phyloP scores from a whole-genome alignment of 192 early-diverging fungal genomes.

The Coemansia sp. region DNA sequence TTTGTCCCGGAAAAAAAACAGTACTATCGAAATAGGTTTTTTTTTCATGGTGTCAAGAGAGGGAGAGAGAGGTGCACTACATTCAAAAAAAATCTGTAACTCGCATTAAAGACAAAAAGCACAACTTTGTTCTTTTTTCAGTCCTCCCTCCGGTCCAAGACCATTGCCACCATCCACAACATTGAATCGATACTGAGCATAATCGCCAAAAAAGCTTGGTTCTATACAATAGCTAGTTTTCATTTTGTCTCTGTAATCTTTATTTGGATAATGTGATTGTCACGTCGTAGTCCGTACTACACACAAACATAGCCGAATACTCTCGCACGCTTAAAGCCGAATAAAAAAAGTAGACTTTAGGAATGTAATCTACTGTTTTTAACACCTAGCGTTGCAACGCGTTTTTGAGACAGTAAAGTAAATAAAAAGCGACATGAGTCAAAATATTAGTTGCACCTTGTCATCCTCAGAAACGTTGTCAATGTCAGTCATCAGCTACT shows the following conservation, averaged over 20 bases:
- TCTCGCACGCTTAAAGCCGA: not conserved
- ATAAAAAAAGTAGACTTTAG: not conserved
- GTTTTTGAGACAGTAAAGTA: not conserved
- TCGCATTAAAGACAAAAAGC: not conserved
- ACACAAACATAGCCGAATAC: slow-evolving; percentile 62
- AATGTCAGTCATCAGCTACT: not conserved
- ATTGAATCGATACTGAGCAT: not conserved
- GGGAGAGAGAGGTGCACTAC: not conserved
- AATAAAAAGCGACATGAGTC: not conserved
- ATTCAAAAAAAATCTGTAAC: not conserved
- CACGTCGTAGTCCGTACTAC: slow-evolving; percentile 65
- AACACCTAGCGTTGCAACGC: not conserved
- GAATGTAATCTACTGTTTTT: not conserved
- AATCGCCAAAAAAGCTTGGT: not conserved
- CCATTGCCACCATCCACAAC: not conserved
- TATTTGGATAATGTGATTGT: slow-evolving; percentile 70
- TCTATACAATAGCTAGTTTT: slow-evolving; percentile 69
- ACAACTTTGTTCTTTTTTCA: not conserved
- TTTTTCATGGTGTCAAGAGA: not conserved
- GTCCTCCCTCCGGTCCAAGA: not conserved
- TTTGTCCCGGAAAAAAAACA: not conserved
- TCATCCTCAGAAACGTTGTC: not conserved
- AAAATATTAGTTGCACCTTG: not conserved
- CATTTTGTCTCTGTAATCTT: slow-evolving; percentile 16
- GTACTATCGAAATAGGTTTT: not conserved